Evolutionary conservation across 305 asterid species (phyloP), one percentile per base, ranked within the genome.

Genomic region (Fraxinus nigra): DNA sequence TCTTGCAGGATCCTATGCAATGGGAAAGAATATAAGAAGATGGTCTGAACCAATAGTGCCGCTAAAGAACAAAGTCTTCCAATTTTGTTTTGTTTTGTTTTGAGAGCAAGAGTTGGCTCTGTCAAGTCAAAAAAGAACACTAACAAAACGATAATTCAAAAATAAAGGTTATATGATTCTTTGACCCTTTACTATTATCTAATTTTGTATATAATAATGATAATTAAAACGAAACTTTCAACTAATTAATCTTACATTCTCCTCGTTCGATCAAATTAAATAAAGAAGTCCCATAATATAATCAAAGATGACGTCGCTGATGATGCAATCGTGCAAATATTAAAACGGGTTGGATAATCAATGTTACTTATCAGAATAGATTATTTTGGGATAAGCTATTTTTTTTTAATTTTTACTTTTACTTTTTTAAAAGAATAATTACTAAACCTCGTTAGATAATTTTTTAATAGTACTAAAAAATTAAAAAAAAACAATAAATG

Each of bases 21-120:
- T 28, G 85, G 89, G 80, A 85, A 89, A 90, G 92, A 90, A 89
- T 90, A 90, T 87, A 86, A 84, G 79, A 80, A 81, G 82, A 88
- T 83, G 88, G 75, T 85, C 88, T 83, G 80, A 80, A 37, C 81
- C 77, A 72, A 40, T 77, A 56, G 79, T 40, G 79, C 77, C 83
- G 51, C 82, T 63, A 78, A 54, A 16, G 79, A 80, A 67, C 69
- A 76, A 70, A 18, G 6, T 24, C 30, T 18, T 72, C 30, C 4
- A 4, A 59, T 28, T 6, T 61, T 61, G 2, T 46, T 30, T 37
- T 35, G 8, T 35, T 5, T 28, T 77, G 40, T 26, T 63, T 76
- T 69, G 28, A 28, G 38, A 77, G 51, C 1, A 32, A 70, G 51
- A 7, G n/a, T n/a, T 82, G 51, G 77, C 32, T 37, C 16, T 75